phyloP scores from a whole-genome alignment of 345 rosid species.

The Mallotus nudiflorus region DNA sequence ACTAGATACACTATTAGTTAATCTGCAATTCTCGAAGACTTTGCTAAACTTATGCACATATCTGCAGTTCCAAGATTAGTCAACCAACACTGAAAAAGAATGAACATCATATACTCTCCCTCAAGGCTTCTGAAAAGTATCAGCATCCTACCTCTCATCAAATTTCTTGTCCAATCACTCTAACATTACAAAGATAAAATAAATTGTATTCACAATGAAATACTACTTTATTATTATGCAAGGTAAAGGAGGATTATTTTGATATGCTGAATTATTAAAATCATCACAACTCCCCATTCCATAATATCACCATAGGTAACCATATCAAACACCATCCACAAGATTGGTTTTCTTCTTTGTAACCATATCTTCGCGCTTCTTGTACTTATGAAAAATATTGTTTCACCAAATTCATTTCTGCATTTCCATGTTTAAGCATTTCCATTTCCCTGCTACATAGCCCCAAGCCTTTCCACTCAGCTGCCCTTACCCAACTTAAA shows the following conservation, averaged over 20 bases:
- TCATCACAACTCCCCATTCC: not conserved
- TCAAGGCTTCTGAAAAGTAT: conserved; percentile 3
- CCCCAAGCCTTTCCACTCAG: not conserved
- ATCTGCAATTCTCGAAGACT: conserved; percentile 4
- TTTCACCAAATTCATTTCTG: no score
- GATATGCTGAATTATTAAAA: not conserved
- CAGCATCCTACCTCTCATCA: not conserved
- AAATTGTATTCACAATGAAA: not conserved
- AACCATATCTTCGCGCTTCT: no score
- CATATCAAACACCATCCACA: not conserved
- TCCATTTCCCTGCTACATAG: no score
- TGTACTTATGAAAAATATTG: no score
- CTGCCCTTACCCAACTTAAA: not conserved
- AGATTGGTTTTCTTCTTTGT: not conserved
- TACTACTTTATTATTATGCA: not conserved
- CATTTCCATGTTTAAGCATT: no score
- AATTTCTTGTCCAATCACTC: not conserved
- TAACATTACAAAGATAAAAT: not conserved
- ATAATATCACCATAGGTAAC: not conserved
- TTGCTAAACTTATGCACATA: not conserved
- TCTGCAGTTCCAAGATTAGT: not conserved
- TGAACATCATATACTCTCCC: not conserved
- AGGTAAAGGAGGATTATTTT: not conserved
- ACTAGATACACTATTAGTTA: conserved; percentile 5
- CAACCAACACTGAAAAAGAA: not conserved